Percentiles rank a stretch among this genome's conserved stretches.
Evolutionary conservation across 805 yeast species (phyloP).

Genomic region (Hanseniaspora valbyensis): DNA sequence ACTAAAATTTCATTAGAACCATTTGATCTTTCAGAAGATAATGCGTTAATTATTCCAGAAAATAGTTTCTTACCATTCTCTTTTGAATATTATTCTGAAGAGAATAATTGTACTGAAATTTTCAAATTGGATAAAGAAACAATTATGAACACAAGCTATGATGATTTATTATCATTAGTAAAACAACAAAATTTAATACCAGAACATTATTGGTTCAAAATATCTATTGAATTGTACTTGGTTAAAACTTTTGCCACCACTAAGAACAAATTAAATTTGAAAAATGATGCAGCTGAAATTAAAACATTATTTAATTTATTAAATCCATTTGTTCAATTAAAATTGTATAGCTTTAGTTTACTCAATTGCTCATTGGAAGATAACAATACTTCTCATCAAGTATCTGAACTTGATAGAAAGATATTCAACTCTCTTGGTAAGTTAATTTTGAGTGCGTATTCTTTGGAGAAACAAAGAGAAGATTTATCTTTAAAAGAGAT

Average conservation of each 20-base stretch:
- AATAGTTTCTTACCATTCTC: conserved; percentile 40
- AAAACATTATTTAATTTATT: conserved; percentile 46
- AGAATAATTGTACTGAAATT: conserved; percentile 2
- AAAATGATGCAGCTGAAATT: conserved; percentile 49
- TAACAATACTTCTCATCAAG: conserved; percentile 47
- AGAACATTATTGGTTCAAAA: conserved; percentile 50
- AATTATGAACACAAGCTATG: conserved; percentile 17
- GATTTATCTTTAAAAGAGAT: conserved; percentile 42
- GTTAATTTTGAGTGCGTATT: conserved; percentile 44
- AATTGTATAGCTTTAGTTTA: conserved; percentile 57
- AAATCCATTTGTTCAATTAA: conserved; percentile 47
- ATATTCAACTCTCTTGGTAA: conserved; percentile 59
- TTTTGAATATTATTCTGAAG: conserved; percentile 40
- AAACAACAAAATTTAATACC: conserved; percentile 45
- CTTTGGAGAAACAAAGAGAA: conserved; percentile 28
- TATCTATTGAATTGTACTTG: conserved; percentile 46
- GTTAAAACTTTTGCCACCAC: conserved; percentile 37
- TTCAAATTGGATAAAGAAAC: conserved; percentile 10
- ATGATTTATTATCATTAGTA: conserved; percentile 41
- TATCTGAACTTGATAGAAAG: conserved; percentile 65
- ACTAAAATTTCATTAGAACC: conserved; percentile 6
- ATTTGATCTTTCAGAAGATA: background rate
- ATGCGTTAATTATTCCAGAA: background rate
- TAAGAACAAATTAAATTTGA: background rate
- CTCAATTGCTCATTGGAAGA: conserved; percentile 47